Evolutionary conservation across 2,329 filamentous ascomycete species (phyloP).

Genomic region (Didymella exigua): DNA sequence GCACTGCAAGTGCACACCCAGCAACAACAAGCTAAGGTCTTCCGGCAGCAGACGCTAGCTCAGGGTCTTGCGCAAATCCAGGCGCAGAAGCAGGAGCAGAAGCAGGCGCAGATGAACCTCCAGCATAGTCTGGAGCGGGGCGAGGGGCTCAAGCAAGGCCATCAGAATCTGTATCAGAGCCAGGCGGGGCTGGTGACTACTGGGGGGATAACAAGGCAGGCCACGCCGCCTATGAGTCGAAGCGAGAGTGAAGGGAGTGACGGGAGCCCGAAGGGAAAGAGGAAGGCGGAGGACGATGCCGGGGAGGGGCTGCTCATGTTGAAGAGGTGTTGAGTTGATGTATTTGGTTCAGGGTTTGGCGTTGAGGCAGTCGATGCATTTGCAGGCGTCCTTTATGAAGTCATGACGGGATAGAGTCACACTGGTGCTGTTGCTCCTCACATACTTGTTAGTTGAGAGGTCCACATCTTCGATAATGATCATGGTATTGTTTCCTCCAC

Average conservation of each 20-base stretch:
- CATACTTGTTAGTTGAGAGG: background rate
- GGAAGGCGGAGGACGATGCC: conserved; percentile 29
- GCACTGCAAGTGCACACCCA: conserved; percentile 23
- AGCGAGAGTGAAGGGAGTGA: conserved; percentile 34
- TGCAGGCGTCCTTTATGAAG: background rate
- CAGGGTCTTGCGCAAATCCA: conserved; percentile 13
- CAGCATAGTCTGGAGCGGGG: conserved; percentile 12
- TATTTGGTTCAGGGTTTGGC: background rate
- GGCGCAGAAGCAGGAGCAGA: conserved; percentile 11
- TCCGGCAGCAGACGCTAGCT: conserved; percentile 16
- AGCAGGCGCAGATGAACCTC: conserved; percentile 14
- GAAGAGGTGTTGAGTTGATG: conserved; percentile 28
- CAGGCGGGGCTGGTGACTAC: conserved; percentile 19
- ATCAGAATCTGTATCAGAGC: conserved; percentile 15
- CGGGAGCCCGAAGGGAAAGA: conserved; percentile 26
- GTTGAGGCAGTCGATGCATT: conserved; percentile 2
- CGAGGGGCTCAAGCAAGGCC: conserved; percentile 17
- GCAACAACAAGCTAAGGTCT: conserved; percentile 14
- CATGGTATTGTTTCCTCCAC: background rate
- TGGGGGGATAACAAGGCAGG: conserved; percentile 17
- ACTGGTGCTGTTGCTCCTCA: background rate
- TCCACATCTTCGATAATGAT: background rate
- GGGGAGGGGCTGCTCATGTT: conserved; percentile 13
- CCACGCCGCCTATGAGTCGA: conserved; percentile 40
- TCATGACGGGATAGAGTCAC: conserved; percentile 3